A percentile compares a stretch with the other conserved stretches of the same genome.
These are phyloP conservation scores for Rhytidiadelphus loreus DNA, from an alignment of 225 moss, liverwort and hornwort genomes.

Conservation along the genomic window DNA sequence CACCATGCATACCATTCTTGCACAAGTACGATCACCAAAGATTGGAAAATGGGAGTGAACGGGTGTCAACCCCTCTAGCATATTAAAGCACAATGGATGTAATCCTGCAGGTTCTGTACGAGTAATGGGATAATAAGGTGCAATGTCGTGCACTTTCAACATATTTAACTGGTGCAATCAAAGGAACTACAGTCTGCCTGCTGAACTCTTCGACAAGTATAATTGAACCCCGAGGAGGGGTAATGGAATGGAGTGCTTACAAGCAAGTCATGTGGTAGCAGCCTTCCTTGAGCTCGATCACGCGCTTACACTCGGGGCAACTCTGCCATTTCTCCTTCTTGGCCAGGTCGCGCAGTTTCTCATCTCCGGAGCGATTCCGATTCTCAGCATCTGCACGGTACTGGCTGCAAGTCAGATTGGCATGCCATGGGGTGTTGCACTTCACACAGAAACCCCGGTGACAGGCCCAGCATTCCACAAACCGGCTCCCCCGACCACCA, in stretches of 20 bases:
- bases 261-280: slow-evolving; percentile 87
- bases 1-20: not conserved
- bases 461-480: slow-evolving; percentile 21
- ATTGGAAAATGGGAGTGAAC: not conserved
- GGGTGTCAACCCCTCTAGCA: too few relatives aligned
- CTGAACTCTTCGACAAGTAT: not conserved
- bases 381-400: slow-evolving; percentile 4
- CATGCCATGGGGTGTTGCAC: slow-evolving; percentile 32
- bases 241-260: slow-evolving; percentile 11
- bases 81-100: not conserved
- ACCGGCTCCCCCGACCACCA: not conserved
- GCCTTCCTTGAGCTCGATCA: slow-evolving; percentile 64
- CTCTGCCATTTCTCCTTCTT: slow-evolving; percentile 29
- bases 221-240: not conserved
- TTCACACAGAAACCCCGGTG: slow-evolving; percentile 29
- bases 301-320: slow-evolving; percentile 34
- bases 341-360: slow-evolving; percentile 16
- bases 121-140: not conserved
- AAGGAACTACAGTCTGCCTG: not conserved
- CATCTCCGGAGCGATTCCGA: not conserved
- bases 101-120: not conserved
- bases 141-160: not conserved
- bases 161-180: not conserved
- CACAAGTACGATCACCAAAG: not conserved
- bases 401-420: slow-evolving; percentile 9